Base-by-base conservation (phyloP, 768 basidiomycete species). In the Agaricus blazei region DNA sequence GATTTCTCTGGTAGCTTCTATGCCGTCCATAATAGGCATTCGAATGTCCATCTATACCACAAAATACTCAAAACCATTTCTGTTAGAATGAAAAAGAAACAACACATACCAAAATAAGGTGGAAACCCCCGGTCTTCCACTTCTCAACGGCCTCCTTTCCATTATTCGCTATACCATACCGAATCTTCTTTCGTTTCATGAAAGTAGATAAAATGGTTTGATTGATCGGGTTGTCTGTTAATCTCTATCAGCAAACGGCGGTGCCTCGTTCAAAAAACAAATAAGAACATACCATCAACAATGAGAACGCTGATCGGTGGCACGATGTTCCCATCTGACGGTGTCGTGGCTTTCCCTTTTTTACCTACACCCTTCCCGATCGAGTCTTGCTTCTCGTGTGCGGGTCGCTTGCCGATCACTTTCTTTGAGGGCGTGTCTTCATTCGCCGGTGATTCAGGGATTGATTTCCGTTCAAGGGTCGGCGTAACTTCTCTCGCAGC, bases 21-120 rank as follows among this genome's bases (percentile, higher is more conserved):
- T 97, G 34, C 97, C 97, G 70, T 96, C 93, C 90, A 97, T 98
- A 62, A 98, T 87, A 8, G 97, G 97, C 83, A 99, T 94, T 71
- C 98, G 96, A 52, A 99, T 98, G 74, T 99, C 97, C 97, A 99
- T 99, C 96, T 98, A 61, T 3, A 57, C 28, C 34, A 19, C 19
- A 38, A 38, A 50, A 47, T 60, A 46, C n/a, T 68, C 37, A 67
- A 55, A 24, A 58, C 34, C 36, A 54, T 38, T 11, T 14, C 47
- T 28, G 48, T 43, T n/a, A 42, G 37, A 24, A 11, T 34, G n/a
- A 8, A 29, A 15, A 56, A n/a, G 6, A 29, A 55, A 46, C n/a
- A 53, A 31, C 9, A 75, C 90, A 61, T 59, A 97, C 96, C 71
- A 99, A 72, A 52, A 99, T 98, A 48, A 99, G 78, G 74, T 99